A percentile compares a stretch with the other conserved stretches of the same genome.
These are phyloP conservation scores for Ascochyta koolunga DNA, from an alignment of 2,329 filamentous ascomycete species.

Conservation along the genomic window DNA sequence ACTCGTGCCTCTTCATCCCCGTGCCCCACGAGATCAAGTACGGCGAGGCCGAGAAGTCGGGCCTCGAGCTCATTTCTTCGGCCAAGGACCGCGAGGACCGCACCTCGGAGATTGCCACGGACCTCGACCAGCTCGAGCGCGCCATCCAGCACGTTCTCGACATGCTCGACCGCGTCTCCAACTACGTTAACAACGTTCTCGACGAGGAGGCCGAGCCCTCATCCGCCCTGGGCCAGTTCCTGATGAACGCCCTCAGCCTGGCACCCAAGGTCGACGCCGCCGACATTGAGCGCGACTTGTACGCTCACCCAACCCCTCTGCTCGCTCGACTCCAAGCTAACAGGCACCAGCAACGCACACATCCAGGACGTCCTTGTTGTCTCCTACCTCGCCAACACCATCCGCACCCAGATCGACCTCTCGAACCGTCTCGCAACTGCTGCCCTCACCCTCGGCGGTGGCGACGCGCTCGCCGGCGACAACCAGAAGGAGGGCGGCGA, in stretches of 20 bases:
- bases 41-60: slow-evolving; percentile 76
- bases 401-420: slow-evolving; percentile 97
- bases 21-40: slow-evolving; percentile 95
- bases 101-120: slow-evolving; percentile 75
- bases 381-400: slow-evolving; percentile 97
- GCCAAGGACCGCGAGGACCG: slow-evolving; percentile 81
- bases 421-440: slow-evolving; percentile 86
- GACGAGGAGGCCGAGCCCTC: slow-evolving; percentile 92
- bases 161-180: slow-evolving; percentile 88
- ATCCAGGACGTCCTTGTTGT: slow-evolving; percentile 98
- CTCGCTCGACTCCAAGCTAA: slow-evolving; percentile 41
- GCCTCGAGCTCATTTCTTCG: slow-evolving; percentile 80
- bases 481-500: slow-evolving; percentile 43
- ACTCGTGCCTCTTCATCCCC: slow-evolving; percentile 96
- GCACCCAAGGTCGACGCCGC: slow-evolving; percentile 91
- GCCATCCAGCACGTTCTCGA: slow-evolving; percentile 86
- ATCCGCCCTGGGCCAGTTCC: slow-evolving; percentile 89
- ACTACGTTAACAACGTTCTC: slow-evolving; percentile 90
- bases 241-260: slow-evolving; percentile 90
- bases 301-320: slow-evolving; percentile 48
- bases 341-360: slow-evolving; percentile 80
- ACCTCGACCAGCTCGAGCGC: slow-evolving; percentile 87
- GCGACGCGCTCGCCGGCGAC: slow-evolving; percentile 45
- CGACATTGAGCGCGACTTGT: slow-evolving; percentile 95
- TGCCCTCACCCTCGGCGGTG: slow-evolving; percentile 55